These are phyloP conservation scores for Calonectria henricotiae DNA, from an alignment of 2,329 filamentous ascomycete species.

Conservation along the genomic window DNA sequence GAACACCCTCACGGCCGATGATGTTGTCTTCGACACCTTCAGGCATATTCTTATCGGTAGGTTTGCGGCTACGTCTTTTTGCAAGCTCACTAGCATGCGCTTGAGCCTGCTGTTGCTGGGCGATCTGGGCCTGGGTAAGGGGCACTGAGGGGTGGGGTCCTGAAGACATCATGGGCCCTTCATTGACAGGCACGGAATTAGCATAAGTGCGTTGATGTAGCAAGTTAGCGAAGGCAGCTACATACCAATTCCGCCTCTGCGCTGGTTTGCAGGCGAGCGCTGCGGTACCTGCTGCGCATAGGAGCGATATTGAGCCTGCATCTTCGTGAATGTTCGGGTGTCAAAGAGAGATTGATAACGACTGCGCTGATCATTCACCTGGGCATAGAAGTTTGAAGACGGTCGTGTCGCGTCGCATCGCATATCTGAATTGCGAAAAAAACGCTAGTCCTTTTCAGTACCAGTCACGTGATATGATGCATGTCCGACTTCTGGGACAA, in stretches of 20 bases:
- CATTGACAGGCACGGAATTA: conserved; percentile 36
- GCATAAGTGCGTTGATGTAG: conserved; percentile 7
- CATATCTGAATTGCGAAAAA: conserved; percentile 39
- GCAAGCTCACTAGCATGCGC: conserved; percentile 76
- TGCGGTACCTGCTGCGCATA: conserved; percentile 69
- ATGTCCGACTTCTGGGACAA: not conserved
- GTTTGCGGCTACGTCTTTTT: conserved; percentile 88
- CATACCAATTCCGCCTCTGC: conserved; percentile 71
- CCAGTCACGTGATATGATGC: conserved; percentile 46
- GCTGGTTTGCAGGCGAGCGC: conserved; percentile 65
- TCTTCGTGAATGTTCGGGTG: conserved; percentile 52
- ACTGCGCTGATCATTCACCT: conserved; percentile 30
- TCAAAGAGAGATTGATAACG: conserved; percentile 34
- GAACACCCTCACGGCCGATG: conserved; percentile 82
- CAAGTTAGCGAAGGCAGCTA: conserved; percentile 35
- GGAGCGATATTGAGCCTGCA: conserved; percentile 70
- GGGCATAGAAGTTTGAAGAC: conserved; percentile 28
- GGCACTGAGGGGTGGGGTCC: conserved; percentile 68
- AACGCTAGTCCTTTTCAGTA: conserved; percentile 36
- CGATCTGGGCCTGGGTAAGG: conserved; percentile 70
- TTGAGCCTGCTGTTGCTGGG: conserved; percentile 68
- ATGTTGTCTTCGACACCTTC: conserved; percentile 89
- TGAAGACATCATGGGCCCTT: conserved; percentile 73
- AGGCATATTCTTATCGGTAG: conserved; percentile 94
- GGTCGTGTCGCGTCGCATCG: conserved; percentile 53